Percentiles rank a stretch among this genome's conserved stretches.
Evolutionary conservation across 1,284 basidiomycete species (phyloP).

Genomic region (Boletellus sp.): DNA sequence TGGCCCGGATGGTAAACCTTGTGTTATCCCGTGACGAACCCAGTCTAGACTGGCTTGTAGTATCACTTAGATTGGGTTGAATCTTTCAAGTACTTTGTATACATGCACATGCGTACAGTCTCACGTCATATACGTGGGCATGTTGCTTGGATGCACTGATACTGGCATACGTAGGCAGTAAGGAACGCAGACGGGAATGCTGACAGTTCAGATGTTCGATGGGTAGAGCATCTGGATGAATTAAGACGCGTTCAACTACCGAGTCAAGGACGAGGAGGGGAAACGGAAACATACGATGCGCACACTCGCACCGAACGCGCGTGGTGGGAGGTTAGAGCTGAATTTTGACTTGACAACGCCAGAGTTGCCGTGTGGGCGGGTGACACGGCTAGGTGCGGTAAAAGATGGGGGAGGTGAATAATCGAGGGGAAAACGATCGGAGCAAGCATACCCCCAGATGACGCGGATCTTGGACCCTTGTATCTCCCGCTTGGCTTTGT

Average conservation of each 20-base stretch:
- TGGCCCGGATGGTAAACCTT: too few relatives aligned
- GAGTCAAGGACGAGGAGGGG: background rate
- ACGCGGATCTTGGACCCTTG: conserved; percentile 92
- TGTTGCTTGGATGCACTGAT: conserved; percentile 4
- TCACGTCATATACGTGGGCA: conserved; percentile 16
- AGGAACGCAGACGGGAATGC: conserved; percentile 8
- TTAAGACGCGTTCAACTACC: background rate
- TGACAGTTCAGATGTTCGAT: conserved; percentile 43
- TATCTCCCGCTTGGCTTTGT: conserved; percentile 92
- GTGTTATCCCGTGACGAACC: too few relatives aligned
- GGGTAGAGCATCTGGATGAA: conserved; percentile 48
- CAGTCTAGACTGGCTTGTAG: too few relatives aligned
- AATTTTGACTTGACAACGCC: conserved; percentile 99
- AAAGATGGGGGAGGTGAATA: background rate
- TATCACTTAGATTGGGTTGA: conserved; percentile 1
- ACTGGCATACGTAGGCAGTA: conserved; percentile 17
- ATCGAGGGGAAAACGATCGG: background rate
- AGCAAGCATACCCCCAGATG: conserved; percentile 85
- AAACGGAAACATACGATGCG: conserved; percentile 69
- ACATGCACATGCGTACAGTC: conserved; percentile 15
- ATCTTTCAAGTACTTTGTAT: conserved; percentile 6
- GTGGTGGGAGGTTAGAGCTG: conserved; percentile 92
- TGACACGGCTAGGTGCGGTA: conserved; percentile 63
- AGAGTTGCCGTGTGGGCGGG: conserved; percentile 90
- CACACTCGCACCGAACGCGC: conserved; percentile 91